A percentile compares a stretch with the other conserved stretches of the same genome.
These are phyloP conservation scores for Gilbertella persicaria DNA, from an alignment of 371 early-diverging fungal species.

Conservation along the genomic window DNA sequence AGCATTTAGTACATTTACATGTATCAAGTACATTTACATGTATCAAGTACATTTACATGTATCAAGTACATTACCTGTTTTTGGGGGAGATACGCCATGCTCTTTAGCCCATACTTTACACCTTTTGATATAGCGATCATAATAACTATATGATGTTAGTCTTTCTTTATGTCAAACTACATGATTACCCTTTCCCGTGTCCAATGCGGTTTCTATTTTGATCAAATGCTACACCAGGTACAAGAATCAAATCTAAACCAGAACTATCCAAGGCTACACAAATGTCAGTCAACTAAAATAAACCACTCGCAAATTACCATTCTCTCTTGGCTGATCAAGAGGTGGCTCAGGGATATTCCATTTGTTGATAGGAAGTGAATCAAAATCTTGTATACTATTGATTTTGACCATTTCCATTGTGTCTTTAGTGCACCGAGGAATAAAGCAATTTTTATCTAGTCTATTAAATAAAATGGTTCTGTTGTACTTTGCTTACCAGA, in stretches of 20 bases:
- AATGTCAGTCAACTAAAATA: background rate
- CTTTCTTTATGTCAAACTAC: background rate
- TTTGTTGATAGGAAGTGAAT: constrained; percentile 60
- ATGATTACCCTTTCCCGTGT: constrained; percentile 70
- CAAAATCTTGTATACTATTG: constrained; percentile 58
- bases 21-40: background rate
- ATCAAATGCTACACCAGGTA: constrained; percentile 75
- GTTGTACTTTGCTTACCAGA: constrained; percentile 21
- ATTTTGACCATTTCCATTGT: constrained; percentile 75
- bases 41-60: background rate
- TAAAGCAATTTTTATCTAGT: constrained; percentile 63
- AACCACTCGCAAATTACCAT: constrained; percentile 39
- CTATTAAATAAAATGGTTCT: background rate
- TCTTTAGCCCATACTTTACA: constrained; percentile 34
- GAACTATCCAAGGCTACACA: constrained; percentile 46
- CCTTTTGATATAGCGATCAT: constrained; percentile 41
- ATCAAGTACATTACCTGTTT: constrained; percentile 27
- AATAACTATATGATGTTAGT: constrained; percentile 27
- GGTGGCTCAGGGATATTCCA: constrained; percentile 74
- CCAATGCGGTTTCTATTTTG: constrained; percentile 62
- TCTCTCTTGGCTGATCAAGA: constrained; percentile 51
- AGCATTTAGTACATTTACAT: background rate
- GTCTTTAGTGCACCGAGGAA: constrained; percentile 64
- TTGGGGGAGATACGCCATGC: constrained; percentile 22
- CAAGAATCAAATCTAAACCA: constrained; percentile 67